phyloP scores from a whole-genome alignment of 345 rosid genomes.

The Jatropha curcas region DNA sequence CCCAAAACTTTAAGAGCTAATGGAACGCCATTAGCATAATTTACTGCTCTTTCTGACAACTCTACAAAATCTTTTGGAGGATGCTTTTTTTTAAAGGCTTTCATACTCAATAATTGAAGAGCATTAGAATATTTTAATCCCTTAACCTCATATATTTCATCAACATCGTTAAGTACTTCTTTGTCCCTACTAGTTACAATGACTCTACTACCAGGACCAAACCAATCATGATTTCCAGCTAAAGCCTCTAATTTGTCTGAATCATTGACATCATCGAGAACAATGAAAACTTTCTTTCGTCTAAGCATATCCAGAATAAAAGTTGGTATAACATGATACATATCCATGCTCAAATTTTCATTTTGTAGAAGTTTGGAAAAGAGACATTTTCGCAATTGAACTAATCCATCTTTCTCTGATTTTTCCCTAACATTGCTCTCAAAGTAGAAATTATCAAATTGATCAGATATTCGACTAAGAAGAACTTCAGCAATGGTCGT shows the following conservation, averaged over 20 bases:
- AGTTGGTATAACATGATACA: conserved; percentile 15
- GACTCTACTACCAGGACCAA: not conserved
- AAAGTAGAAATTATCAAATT: conserved; percentile 42
- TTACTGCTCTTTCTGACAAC: not conserved
- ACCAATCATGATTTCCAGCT: not conserved
- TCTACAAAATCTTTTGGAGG: not conserved
- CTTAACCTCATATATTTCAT: not conserved
- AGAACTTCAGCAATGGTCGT: conserved; percentile 47
- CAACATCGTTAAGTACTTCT: not conserved
- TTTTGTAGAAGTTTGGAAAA: conserved; percentile 19
- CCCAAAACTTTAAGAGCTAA: conserved; percentile 1
- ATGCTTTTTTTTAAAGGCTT: not conserved
- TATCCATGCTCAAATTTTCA: conserved; percentile 1
- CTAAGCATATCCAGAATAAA: not conserved
- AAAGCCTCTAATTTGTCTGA: not conserved
- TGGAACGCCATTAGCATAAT: not conserved
- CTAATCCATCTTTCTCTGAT: not conserved
- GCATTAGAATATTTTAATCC: too few relatives aligned
- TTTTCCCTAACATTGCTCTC: conserved; percentile 39
- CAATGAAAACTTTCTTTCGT: conserved; percentile 25
- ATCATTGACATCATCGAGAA: conserved; percentile 22
- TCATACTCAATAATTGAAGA: not conserved
- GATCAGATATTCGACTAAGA: conserved; percentile 22
- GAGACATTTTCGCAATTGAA: conserved; percentile 12
- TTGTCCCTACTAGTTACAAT: not conserved